These are phyloP conservation scores for Phytophthora fragariaefolia DNA, from an alignment of 352 stramenopile species.

Conservation along the genomic window DNA sequence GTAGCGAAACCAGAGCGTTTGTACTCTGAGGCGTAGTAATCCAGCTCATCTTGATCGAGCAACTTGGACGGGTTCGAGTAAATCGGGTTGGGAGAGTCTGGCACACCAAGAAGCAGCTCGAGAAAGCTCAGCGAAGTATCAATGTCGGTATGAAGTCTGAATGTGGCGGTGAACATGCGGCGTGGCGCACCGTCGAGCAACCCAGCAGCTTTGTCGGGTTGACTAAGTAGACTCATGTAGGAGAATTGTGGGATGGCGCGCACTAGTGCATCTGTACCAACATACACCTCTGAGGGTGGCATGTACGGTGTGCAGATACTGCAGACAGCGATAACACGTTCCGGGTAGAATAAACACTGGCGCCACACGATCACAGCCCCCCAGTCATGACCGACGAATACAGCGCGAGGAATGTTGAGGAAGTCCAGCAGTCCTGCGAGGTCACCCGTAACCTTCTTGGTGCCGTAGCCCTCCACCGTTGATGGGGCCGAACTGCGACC, in stretches of 20 bases:
- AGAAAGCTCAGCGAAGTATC: constrained; percentile 27
- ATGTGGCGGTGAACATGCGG: constrained; percentile 61
- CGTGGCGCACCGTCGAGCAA: constrained; percentile 45
- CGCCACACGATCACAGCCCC: constrained; percentile 60
- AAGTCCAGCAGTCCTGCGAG: constrained; percentile 56
- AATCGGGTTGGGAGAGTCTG: constrained; percentile 38
- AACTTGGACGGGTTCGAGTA: constrained; percentile 51
- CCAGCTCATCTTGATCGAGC: constrained; percentile 55
- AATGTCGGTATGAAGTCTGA: constrained; percentile 48
- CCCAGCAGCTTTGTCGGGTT: constrained; percentile 42
- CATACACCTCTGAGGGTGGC: constrained; percentile 46
- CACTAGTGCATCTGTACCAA: constrained; percentile 52
- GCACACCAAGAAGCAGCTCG: constrained; percentile 37
- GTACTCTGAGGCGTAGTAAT: constrained; percentile 67
- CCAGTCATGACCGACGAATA: constrained; percentile 80
- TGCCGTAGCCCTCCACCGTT: constrained; percentile 52
- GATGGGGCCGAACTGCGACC: constrained; percentile 53
- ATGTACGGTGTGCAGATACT: constrained; percentile 72
- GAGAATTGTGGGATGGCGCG: constrained; percentile 58
- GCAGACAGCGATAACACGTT: constrained; percentile 53
- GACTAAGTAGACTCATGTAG: constrained; percentile 66
- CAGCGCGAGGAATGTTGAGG: constrained; percentile 62
- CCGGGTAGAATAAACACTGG: constrained; percentile 69
- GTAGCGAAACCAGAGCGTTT: constrained; percentile 54
- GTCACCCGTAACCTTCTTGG: constrained; percentile 60